Evolutionary conservation across 163 green algal genomes (phyloP).

Genomic region (Scenedesmus sp.): DNA sequence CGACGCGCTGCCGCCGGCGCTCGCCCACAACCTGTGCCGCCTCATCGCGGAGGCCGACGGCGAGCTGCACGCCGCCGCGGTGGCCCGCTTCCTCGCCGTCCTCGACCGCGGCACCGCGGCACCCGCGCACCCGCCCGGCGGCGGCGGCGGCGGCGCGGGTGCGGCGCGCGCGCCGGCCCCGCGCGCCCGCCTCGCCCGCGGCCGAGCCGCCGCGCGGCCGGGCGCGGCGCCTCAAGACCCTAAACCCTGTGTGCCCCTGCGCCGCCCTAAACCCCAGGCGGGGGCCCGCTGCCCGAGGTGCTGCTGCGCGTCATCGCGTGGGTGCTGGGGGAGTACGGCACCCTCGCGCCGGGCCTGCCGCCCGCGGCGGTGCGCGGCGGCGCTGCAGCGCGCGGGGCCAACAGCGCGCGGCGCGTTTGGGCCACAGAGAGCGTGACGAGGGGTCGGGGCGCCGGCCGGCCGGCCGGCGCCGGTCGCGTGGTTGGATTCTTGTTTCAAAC

Average conservation of each 20-base stretch:
- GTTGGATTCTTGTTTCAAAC: no score
- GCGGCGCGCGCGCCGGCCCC: no score
- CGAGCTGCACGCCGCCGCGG: conserved; percentile 19
- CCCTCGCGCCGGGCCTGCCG: conserved; percentile 36
- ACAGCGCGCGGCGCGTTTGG: no score
- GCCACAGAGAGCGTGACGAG: no score
- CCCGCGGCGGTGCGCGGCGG: conserved; percentile 1
- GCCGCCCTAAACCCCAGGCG: no score
- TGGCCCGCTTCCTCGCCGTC: conserved; percentile 22
- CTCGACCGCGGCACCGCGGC: conserved; percentile 11
- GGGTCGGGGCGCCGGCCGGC: no score
- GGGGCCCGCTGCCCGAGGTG: conserved; percentile 60
- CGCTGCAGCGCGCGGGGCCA: conserved; percentile 7
- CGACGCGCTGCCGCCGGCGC: conserved; percentile 74
- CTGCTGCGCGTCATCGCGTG: conserved; percentile 86
- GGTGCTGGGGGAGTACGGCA: conserved; percentile 94
- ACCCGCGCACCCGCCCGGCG: not conserved
- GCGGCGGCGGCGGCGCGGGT: not conserved
- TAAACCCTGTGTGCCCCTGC: no score
- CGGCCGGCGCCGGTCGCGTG: no score
- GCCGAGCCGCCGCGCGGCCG: no score
- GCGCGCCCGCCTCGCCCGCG: no score
- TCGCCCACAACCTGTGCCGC: conserved; percentile 82
- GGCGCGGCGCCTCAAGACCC: no score
- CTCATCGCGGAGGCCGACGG: conserved; percentile 86